A percentile compares a stretch with the other conserved stretches of the same genome.
Evolutionary conservation across 139 green algal species (phyloP).

Genomic region (Coccomyxa sp.): DNA sequence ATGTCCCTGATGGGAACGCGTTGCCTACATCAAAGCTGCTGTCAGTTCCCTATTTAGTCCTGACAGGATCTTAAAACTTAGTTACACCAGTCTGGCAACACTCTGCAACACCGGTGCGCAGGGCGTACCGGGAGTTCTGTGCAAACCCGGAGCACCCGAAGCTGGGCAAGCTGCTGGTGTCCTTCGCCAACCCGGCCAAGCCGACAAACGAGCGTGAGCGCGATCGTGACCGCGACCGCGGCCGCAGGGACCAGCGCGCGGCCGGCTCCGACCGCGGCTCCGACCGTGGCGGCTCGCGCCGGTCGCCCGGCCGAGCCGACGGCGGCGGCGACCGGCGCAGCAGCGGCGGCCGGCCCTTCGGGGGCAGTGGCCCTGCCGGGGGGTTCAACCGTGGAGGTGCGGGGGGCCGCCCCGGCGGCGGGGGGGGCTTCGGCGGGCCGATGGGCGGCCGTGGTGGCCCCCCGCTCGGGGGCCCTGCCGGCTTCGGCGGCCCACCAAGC

Average conservation of each 20-base stretch:
- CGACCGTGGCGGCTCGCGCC: too few species aligned
- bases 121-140: conserved; percentile 29
- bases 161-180: conserved; percentile 45
- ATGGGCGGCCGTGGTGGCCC: not conserved
- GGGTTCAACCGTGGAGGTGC: not conserved
- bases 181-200: conserved; percentile 61
- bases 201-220: not conserved
- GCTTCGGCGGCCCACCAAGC: too few species aligned
- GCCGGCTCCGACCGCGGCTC: not conserved
- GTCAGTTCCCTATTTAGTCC: not conserved
- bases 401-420: too few species aligned
- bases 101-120: conserved; percentile 2
- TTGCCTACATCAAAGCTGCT: not conserved
- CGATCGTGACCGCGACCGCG: not conserved
- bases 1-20: too few species aligned
- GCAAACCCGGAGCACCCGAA: conserved; percentile 33
- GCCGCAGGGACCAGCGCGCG: not conserved
- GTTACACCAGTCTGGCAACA: not conserved
- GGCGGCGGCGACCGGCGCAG: too few species aligned
- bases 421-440: not conserved
- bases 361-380: too few species aligned
- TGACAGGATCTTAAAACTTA: not conserved
- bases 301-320: too few species aligned
- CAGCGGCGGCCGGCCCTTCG: too few species aligned
- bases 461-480: too few species aligned